Percentiles rank a stretch among this genome's conserved stretches.
phyloP scores from a whole-genome alignment of 441 rosid genomes.

The Rhodomyrtus psidioides region DNA sequence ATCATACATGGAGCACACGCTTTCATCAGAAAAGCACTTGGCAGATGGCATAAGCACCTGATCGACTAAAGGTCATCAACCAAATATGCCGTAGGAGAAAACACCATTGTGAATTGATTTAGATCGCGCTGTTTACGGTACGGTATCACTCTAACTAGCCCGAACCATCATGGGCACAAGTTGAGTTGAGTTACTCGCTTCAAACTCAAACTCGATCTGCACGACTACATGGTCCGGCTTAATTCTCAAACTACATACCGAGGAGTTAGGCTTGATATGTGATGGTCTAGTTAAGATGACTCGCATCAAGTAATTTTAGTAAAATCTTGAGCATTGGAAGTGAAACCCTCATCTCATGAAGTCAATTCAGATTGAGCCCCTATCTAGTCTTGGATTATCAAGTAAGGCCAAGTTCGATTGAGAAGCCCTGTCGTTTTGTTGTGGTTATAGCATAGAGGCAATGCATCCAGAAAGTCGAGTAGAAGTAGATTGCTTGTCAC shows the following conservation, averaged over 20 bases:
- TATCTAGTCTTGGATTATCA: too few relatives aligned
- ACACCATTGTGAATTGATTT: not conserved
- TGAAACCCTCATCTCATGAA: too few relatives aligned
- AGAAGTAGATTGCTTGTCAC: too few relatives aligned
- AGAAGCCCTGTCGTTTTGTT: not conserved
- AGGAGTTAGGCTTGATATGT: too few relatives aligned
- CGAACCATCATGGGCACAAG: accelerated
- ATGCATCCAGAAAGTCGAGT: too few relatives aligned
- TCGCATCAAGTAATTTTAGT: too few relatives aligned
- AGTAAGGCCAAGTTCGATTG: too few relatives aligned
- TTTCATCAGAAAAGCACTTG: not conserved
- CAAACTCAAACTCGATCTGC: not conserved
- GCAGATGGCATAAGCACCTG: not conserved
- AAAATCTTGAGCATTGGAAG: too few relatives aligned
- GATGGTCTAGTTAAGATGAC: not conserved
- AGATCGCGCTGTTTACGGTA: not conserved
- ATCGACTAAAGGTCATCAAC: not conserved
- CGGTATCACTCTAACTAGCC: not conserved
- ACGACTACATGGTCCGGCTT: not conserved
- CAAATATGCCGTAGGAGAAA: not conserved
- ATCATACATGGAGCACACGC: too few relatives aligned
- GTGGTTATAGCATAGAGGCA: too few relatives aligned
- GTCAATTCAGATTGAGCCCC: too few relatives aligned
- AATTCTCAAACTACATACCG: too few relatives aligned
- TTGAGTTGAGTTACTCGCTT: not conserved